Evolutionary conservation across 257 asterid genomes (phyloP), one percentile per base, ranked within the genome.

Genomic region (Solanum sejunctum): DNA sequence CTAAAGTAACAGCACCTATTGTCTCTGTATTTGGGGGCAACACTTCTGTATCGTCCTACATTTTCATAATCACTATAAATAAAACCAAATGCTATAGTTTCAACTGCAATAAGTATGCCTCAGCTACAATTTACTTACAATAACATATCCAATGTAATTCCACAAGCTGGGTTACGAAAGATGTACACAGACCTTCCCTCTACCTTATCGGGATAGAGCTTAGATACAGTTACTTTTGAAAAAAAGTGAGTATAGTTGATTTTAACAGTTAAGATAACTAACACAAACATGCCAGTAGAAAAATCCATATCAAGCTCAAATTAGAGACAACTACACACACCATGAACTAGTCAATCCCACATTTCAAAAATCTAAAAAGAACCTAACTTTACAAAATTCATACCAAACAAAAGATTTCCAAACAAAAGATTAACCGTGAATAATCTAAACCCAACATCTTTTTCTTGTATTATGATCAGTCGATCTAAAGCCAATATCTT

Each of bases 21-120:
- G 85, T 88, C 87, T 93, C 98, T 45, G 91, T 28, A 84, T 81
- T 85, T 28, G 96, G 87, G 23, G 93, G 91, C 89, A 93, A 85
- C 23, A 78, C 91, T 80, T 89, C 94, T 87, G 94, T 81, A 28
- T 89, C 90, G 56, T 91, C 94, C 98, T 94, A 84, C 85, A 82
- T 57, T 41, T 23, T 36, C 66, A 39, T 85, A 78, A 52, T 26
- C 39, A 57, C 41, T 51, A 49, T 16, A 17, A 72, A 78, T 16
- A 6, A 78, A 78, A 52, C 47, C 49, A 26, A 26, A 51, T 52
- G 7, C 11, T 26, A 78, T 52, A 26, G 64, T 78, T 15, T 78
- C 12, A 3, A 45, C n/a, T 15, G 10, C 8, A 17, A 41, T 23
- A 71, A 43, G 61, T 23, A 75, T 21, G 82, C 9, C 32, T 49